phyloP scores from a whole-genome alignment of 2,329 filamentous ascomycete species.

The Dothiorella sarmentorum region DNA sequence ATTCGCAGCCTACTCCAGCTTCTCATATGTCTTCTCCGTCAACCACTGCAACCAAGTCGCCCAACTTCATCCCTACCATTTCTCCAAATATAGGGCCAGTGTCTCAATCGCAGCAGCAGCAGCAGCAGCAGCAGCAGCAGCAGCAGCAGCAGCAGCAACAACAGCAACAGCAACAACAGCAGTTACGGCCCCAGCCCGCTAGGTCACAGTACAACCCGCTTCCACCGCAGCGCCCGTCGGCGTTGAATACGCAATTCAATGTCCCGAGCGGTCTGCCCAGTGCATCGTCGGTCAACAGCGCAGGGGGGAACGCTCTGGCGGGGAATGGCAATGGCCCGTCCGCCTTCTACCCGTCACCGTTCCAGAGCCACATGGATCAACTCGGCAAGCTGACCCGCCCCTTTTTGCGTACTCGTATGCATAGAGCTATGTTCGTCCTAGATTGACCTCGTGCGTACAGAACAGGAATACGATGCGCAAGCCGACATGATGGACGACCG shows the following conservation, averaged over 20 bases:
- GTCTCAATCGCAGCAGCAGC: constrained; percentile 43
- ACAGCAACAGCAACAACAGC: constrained; percentile 42
- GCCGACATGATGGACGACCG: constrained; percentile 83
- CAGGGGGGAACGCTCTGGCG: constrained; percentile 33
- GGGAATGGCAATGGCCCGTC: constrained; percentile 38
- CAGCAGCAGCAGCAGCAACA: constrained; percentile 48
- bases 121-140: constrained; percentile 43
- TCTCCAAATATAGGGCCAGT: constrained; percentile 58
- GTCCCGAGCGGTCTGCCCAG: constrained; percentile 36
- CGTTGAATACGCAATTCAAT: constrained; percentile 34
- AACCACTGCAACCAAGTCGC: constrained; percentile 55
- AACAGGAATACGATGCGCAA: constrained; percentile 95
- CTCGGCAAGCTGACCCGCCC: constrained; percentile 74
- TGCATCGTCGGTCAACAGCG: constrained; percentile 36
- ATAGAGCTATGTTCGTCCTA: constrained; percentile 65
- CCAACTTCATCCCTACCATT: constrained; percentile 59
- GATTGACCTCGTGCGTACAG: constrained; percentile 68
- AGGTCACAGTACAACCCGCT: constrained; percentile 47
- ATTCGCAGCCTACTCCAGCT: constrained; percentile 76
- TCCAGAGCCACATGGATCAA: constrained; percentile 92
- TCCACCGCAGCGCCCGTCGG: constrained; percentile 37
- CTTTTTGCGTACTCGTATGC: constrained; percentile 42
- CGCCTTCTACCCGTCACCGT: constrained; percentile 77
- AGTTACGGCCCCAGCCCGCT: constrained; percentile 44
- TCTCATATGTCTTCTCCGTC: constrained; percentile 71